Conservation (phyloP, 2,329 filamentous ascomycete genomes). For the Cryphonectria carpinicola region DNA sequence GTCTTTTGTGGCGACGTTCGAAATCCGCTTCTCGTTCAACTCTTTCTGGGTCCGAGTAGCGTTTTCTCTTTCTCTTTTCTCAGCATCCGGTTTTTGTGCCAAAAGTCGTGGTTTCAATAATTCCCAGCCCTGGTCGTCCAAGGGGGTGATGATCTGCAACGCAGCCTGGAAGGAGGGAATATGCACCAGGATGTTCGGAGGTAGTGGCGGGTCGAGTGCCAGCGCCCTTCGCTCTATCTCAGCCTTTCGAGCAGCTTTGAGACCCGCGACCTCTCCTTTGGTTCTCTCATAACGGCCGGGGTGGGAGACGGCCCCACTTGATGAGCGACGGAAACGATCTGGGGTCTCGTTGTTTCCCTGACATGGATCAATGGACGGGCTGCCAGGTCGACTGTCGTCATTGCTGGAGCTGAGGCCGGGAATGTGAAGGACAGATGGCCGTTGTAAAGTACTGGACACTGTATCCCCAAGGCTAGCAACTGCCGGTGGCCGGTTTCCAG, state of each 20-base stretch:
- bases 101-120: constrained; percentile 69
- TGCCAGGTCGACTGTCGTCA: constrained; percentile 14
- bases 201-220: constrained; percentile 68
- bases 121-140: constrained; percentile 73
- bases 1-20: constrained; percentile 45
- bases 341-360: constrained; percentile 22
- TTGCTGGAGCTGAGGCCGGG: constrained; percentile 18
- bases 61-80: constrained; percentile 55
- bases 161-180: constrained; percentile 77
- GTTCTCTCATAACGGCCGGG: constrained; percentile 52
- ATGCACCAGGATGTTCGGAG: constrained; percentile 63
- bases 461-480: background rate
- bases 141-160: constrained; percentile 67
- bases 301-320: constrained; percentile 21
- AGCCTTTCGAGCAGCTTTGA: constrained; percentile 65
- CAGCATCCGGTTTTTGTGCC: constrained; percentile 67
- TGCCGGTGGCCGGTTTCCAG: constrained; percentile 28
- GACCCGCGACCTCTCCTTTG: constrained; percentile 63
- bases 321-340: constrained; percentile 30
- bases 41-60: constrained; percentile 31
- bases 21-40: constrained; percentile 28
- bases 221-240: constrained; percentile 75
- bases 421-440: constrained; percentile 16
- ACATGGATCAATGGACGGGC: constrained; percentile 22
- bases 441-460: background rate